Conservation (phyloP, 1,284 basidiomycete genomes). For the Ceratobasidium theobromae region DNA sequence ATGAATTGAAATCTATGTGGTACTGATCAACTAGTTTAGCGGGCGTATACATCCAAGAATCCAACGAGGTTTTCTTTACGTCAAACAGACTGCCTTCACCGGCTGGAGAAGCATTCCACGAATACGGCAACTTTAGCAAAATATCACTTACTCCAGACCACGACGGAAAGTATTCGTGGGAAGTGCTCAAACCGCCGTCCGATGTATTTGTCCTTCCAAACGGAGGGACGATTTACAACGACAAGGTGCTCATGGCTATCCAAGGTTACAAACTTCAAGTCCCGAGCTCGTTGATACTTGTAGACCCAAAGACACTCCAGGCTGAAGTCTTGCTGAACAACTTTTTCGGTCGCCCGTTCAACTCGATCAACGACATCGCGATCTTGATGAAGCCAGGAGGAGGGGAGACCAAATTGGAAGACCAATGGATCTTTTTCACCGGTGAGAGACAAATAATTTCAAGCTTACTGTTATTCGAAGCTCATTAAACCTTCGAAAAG, state of each 20-base stretch:
- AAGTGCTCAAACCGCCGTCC: not conserved
- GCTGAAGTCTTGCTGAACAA: conserved; percentile 61
- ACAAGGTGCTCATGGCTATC: conserved; percentile 19
- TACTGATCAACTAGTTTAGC: not conserved
- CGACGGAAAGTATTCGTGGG: conserved; percentile 5
- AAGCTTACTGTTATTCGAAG: not conserved
- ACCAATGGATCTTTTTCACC: conserved; percentile 59
- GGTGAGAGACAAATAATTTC: conserved; percentile 50
- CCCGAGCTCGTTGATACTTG: conserved; percentile 7
- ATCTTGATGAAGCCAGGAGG: conserved; percentile 60
- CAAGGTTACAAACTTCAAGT: conserved; percentile 16
- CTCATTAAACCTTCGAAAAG: conserved; percentile 3
- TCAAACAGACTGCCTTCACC: not conserved
- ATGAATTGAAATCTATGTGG: not conserved
- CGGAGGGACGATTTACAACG: conserved; percentile 20
- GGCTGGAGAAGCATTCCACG: not conserved
- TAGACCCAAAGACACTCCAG: conserved; percentile 10
- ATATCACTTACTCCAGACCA: conserved; percentile 11
- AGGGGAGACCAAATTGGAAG: conserved; percentile 45
- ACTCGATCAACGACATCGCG: conserved; percentile 74
- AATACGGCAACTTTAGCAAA: conserved; percentile 19
- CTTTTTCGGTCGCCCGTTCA: conserved; percentile 72
- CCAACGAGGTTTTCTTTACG: conserved; percentile 22
- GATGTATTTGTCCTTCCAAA: conserved; percentile 14
- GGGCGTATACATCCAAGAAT: conserved; percentile 1